phyloP scores from a whole-genome alignment of 352 stramenopile genomes.

The Phytophthora capsici region DNA sequence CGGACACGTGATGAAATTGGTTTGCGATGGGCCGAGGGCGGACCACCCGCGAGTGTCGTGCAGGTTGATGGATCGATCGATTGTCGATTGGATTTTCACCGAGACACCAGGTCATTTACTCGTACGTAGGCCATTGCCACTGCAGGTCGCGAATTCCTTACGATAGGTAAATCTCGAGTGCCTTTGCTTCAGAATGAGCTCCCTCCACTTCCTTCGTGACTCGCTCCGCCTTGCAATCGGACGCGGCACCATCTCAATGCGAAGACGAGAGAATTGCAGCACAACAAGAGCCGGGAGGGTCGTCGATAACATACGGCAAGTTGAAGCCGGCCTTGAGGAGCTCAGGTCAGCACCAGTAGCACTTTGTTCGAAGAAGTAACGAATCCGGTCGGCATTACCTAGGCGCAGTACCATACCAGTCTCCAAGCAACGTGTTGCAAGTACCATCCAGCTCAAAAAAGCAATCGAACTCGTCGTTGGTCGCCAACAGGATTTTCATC shows the following conservation, averaged over 20 bases:
- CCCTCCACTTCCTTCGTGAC: constrained; percentile 1
- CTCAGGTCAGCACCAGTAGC: neutral
- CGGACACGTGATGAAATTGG: constrained; percentile 11
- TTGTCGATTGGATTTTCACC: constrained; percentile 5
- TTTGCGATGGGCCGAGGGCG: constrained; percentile 21
- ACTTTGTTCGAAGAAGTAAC: no score
- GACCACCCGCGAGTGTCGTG: constrained; percentile 15
- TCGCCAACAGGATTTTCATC: constrained; percentile 21
- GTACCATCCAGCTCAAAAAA: constrained; percentile 4
- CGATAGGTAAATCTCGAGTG: constrained; percentile 1
- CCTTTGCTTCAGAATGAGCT: neutral
- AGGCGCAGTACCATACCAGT: no score
- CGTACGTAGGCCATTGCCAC: constrained; percentile 2
- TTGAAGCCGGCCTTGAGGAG: constrained; percentile 3
- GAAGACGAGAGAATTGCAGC: constrained; percentile 3
- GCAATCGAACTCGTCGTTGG: constrained; percentile 7
- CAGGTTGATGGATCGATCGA: constrained; percentile 2
- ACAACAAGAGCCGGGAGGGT: constrained; percentile 7
- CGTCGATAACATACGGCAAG: neutral
- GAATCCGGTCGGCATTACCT: no score
- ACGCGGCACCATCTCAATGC: constrained; percentile 24
- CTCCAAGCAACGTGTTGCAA: neutral
- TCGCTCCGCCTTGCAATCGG: constrained; percentile 10
- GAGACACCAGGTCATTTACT: no score
- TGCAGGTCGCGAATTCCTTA: neutral